A percentile compares a stretch with the other conserved stretches of the same genome.
These are phyloP conservation scores for Microstegium vimineum DNA, from an alignment of 176 grass and related monocot genomes.

Conservation along the genomic window DNA sequence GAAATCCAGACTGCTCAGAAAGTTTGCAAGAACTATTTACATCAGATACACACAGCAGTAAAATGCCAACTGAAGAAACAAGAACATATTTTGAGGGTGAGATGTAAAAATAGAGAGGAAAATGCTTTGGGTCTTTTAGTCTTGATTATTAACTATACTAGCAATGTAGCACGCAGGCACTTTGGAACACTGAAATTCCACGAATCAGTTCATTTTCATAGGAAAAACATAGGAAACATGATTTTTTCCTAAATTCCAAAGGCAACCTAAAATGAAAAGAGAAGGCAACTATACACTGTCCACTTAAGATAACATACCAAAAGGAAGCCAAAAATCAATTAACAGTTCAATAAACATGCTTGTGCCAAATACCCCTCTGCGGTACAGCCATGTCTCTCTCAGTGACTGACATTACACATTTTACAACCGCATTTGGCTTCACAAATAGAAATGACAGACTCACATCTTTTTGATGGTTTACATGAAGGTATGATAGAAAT, in stretches of 20 bases:
- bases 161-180: neutral
- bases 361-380: neutral
- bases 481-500: neutral
- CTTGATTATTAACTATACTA: neutral
- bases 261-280: neutral
- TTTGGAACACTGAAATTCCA: neutral
- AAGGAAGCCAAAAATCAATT: neutral
- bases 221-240: neutral
- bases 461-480: neutral
- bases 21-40: neutral
- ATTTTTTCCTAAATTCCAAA: neutral
- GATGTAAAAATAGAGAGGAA: neutral
- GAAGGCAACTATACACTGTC: neutral
- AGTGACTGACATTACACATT: neutral
- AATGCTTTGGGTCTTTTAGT: neutral
- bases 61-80: neutral
- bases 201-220: neutral
- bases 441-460: neutral
- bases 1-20: neutral
- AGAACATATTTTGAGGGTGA: neutral
- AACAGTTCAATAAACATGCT: neutral
- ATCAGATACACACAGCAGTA: neutral
- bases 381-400: neutral
- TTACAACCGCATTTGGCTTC: neutral
- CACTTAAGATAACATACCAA: neutral